These are phyloP conservation scores for Coprinopsis sp. DNA, from an alignment of 768 basidiomycete species.

Conservation along the genomic window DNA sequence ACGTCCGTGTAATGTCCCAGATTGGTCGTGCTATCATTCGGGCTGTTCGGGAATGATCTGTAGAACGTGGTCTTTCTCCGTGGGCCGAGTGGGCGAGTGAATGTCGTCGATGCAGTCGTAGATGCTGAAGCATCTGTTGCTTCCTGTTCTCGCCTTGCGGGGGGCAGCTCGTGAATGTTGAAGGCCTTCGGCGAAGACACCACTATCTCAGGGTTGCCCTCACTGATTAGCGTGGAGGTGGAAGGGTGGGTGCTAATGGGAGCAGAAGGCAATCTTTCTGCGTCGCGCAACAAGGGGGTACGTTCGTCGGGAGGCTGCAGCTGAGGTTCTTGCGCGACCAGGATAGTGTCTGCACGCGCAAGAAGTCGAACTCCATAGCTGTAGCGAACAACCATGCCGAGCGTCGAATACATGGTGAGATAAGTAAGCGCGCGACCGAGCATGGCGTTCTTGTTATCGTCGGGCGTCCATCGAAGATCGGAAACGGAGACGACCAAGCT, in stretches of 20 bases:
- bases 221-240: slow-evolving; percentile 8
- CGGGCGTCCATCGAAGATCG: slow-evolving; percentile 71
- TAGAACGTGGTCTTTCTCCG: slow-evolving; percentile 43
- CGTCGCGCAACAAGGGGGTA: slow-evolving; percentile 23
- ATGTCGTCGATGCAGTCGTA: not conserved
- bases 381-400: slow-evolving; percentile 97
- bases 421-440: slow-evolving; percentile 88
- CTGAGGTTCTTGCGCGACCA: slow-evolving; percentile 13
- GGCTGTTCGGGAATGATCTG: slow-evolving; percentile 64
- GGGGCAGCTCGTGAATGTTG: no score
- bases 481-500: slow-evolving; percentile 81
- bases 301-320: slow-evolving; percentile 25
- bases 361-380: slow-evolving; percentile 87
- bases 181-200: slow-evolving; percentile 7
- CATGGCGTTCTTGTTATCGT: slow-evolving; percentile 85
- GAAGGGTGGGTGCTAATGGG: slow-evolving; percentile 13
- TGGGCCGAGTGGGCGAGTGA: slow-evolving; percentile 13
- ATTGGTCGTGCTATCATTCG: slow-evolving; percentile 33
- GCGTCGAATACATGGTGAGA: slow-evolving; percentile 86
- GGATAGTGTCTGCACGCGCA: slow-evolving; percentile 56
- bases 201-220: slow-evolving; percentile 5
- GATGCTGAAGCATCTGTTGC: no score
- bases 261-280: not conserved
- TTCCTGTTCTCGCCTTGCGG: no score
- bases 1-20: slow-evolving; percentile 25